Evolutionary conservation across 2,329 filamentous ascomycete genomes (phyloP).

Genomic region (Aspergillus sp.): DNA sequence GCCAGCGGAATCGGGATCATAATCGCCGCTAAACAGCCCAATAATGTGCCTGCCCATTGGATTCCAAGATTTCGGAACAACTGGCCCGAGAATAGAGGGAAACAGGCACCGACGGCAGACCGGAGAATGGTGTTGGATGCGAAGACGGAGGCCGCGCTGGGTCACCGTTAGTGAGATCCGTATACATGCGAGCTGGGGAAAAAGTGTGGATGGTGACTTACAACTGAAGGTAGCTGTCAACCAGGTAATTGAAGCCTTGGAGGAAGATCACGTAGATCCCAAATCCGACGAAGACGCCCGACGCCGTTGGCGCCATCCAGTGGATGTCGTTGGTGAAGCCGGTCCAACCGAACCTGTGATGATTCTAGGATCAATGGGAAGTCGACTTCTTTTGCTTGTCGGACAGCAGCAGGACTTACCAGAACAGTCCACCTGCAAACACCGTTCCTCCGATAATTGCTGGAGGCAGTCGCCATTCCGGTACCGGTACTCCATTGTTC

Average conservation of each 20-base stretch:
- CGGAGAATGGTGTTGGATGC: slow-evolving; percentile 33
- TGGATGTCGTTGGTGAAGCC: slow-evolving; percentile 25
- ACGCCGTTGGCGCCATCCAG: slow-evolving; percentile 29
- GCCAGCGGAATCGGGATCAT: slow-evolving; percentile 33
- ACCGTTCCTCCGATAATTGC: slow-evolving; percentile 23
- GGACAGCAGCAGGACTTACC: slow-evolving; percentile 11
- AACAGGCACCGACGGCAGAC: slow-evolving; percentile 27
- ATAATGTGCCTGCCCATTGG: slow-evolving; percentile 31
- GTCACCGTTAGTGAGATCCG: neutral
- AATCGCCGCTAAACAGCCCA: slow-evolving; percentile 28
- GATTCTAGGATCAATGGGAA: too few species aligned
- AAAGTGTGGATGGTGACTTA: slow-evolving; percentile 14
- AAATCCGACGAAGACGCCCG: slow-evolving; percentile 25
- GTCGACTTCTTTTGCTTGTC: neutral
- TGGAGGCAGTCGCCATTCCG: slow-evolving; percentile 27
- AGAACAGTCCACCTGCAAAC: slow-evolving; percentile 30
- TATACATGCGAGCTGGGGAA: too few species aligned
- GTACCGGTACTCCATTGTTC: slow-evolving; percentile 22
- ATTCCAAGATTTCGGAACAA: slow-evolving; percentile 32
- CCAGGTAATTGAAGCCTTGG: slow-evolving; percentile 30
- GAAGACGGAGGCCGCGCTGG: slow-evolving; percentile 30
- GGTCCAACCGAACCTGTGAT: slow-evolving; percentile 24
- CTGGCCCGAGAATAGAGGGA: slow-evolving; percentile 30
- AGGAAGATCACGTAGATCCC: slow-evolving; percentile 28
- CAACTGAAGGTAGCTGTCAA: slow-evolving; percentile 34